Base-by-base conservation (phyloP, 352 stramenopile species). In the Globisporangium paddicum region DNA sequence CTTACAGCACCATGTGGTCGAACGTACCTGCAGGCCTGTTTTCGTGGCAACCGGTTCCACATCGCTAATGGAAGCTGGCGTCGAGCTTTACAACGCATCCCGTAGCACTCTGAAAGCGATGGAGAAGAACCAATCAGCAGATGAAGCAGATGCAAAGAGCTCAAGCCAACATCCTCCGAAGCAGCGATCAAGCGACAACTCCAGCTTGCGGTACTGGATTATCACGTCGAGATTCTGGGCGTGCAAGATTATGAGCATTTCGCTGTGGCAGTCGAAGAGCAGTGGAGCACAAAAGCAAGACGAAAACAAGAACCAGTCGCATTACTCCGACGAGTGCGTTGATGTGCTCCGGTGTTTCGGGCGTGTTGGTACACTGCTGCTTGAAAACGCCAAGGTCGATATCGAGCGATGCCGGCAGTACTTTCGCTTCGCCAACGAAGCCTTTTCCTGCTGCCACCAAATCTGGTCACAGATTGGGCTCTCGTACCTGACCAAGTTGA, bases 321-420 rank as follows among this genome's bases (percentile, higher is more conserved):
- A 68, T 34, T 83, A 75, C 30, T 48, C 89, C 21, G 72, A 86
- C 45, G 73, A 90, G 21, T 93, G 75, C 57, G 55, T 93, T 28
- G 81, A 90, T 38, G 79, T 93, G 8, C 54, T 90, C 32, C 79
- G 83, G 10, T 93, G 77, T 13, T 89, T 86, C 60, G 83, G 77
- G 23, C 76, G 83, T 40, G 74, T 91, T 18, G 83, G 83, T 23
- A 75, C 74, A 19, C 60, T 88, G 2, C 72, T 89, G 48, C 45
- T 93, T 42, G 69, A 87, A 32, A 84, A 67, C 40, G 80, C 78
- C 1, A 69, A 66, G 25, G 28, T 62, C n/a, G 82, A 89, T 34
- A 67, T 56, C 19, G 66, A 72, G 3, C 71, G 68, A 28, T 90
- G 77, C 51, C 67, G 77, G 34, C 60, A 79, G 13, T 89, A 90